Percentiles rank a stretch among this genome's conserved stretches.
Conservation (phyloP, 2,329 filamentous ascomycete species). For the Colletotrichum liriopes region DNA sequence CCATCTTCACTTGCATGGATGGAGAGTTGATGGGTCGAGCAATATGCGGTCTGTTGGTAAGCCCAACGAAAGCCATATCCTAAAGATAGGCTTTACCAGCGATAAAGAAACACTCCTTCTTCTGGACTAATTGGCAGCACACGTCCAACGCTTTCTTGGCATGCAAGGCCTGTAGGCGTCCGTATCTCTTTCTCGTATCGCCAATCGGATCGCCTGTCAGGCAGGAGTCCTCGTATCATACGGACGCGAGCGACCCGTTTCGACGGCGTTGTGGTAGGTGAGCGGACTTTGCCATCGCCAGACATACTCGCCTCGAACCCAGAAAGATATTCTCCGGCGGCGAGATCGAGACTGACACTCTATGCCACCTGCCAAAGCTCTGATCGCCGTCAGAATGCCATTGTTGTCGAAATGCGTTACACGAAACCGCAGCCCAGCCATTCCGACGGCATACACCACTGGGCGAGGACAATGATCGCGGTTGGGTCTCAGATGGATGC, state of each 20-base stretch:
- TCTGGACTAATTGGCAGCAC: neutral
- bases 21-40: neutral
- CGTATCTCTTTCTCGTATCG: slow-evolving; percentile 18
- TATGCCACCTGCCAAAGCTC: neutral
- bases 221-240: slow-evolving; percentile 1
- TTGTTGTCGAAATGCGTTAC: neutral
- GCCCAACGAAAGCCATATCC: neutral
- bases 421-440: neutral
- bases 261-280: slow-evolving; percentile 20
- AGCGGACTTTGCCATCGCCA: neutral
- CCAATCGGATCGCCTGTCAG: slow-evolving; percentile 5
- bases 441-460: neutral
- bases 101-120: neutral
- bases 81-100: slow-evolving; percentile 1
- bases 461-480: slow-evolving; percentile 5
- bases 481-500: slow-evolving; percentile 5
- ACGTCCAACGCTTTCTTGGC: slow-evolving; percentile 13
- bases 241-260: slow-evolving; percentile 35
- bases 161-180: slow-evolving; percentile 11
- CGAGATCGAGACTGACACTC: neutral
- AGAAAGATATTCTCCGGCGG: neutral
- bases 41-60: neutral
- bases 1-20: neutral
- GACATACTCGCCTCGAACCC: neutral
- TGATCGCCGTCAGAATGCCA: neutral